phyloP scores from a whole-genome alignment of 202 grass and related monocot genomes.

The Carex arenaria region DNA sequence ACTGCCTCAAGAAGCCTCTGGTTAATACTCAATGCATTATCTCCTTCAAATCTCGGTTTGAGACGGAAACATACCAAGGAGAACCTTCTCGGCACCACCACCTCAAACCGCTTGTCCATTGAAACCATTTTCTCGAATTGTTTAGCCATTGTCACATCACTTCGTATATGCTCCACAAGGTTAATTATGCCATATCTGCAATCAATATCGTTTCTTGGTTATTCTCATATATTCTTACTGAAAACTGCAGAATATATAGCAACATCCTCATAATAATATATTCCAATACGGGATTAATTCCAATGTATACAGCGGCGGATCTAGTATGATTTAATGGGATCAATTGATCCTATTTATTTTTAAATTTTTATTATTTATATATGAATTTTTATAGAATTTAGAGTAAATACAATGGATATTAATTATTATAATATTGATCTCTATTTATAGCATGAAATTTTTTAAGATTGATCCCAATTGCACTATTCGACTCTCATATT shows the following conservation, averaged over 20 bases:
- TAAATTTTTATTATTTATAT: too few species aligned
- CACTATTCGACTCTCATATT: too few species aligned
- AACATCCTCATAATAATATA: too few species aligned
- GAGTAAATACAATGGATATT: too few species aligned
- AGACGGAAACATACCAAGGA: slow-evolving; percentile 22
- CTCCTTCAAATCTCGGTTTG: slow-evolving; percentile 19
- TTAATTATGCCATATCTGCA: slow-evolving; percentile 11
- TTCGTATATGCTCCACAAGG: slow-evolving; percentile 20
- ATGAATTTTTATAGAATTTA: too few species aligned
- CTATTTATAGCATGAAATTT: too few species aligned
- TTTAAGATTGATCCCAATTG: too few species aligned
- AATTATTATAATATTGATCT: too few species aligned
- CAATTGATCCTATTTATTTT: too few species aligned
- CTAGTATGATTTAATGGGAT: too few species aligned
- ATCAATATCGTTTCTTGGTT: neutral
- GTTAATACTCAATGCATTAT: slow-evolving; percentile 26
- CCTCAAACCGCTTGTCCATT: slow-evolving; percentile 21
- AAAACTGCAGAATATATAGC: neutral
- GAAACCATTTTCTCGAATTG: slow-evolving; percentile 26
- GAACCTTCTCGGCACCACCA: slow-evolving; percentile 19
- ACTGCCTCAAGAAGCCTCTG: slow-evolving; percentile 9
- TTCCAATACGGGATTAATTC: too few species aligned
- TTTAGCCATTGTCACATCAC: slow-evolving; percentile 12
- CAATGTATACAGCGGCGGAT: too few species aligned
- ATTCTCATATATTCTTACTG: neutral